phyloP scores from a whole-genome alignment of 805 yeast species.

The Saturnispora bothae region DNA sequence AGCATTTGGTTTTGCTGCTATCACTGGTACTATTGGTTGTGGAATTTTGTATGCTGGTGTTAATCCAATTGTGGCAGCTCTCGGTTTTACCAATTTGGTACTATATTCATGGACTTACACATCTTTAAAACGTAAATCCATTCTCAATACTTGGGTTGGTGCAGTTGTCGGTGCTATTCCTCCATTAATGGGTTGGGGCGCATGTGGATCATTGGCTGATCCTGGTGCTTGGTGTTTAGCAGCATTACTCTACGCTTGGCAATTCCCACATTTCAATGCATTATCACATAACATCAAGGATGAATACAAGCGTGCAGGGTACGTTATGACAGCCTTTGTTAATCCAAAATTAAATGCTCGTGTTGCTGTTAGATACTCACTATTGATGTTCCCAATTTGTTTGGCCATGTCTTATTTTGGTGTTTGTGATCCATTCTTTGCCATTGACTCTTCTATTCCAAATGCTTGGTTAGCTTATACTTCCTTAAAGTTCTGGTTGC shows the following conservation, averaged over 20 bases:
- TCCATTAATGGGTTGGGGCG: constrained; percentile 99
- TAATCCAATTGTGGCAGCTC: constrained; percentile 68
- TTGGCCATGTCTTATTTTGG: constrained; percentile 68
- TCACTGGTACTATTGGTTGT: constrained; percentile 64
- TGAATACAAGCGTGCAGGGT: constrained; percentile 88
- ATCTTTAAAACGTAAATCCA: constrained; percentile 73
- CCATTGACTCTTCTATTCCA: constrained; percentile 67
- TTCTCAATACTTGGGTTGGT: constrained; percentile 95
- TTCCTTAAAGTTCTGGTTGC: constrained; percentile 78
- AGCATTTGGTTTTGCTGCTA: constrained; percentile 72
- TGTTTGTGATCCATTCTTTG: constrained; percentile 74
- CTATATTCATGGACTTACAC: constrained; percentile 89
- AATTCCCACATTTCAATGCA: constrained; percentile 94
- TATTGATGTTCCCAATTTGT: constrained; percentile 92
- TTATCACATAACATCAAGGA: constrained; percentile 78
- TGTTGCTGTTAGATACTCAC: constrained; percentile 80
- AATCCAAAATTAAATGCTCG: constrained; percentile 88
- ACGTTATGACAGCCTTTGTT: constrained; percentile 93
- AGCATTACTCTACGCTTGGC: constrained; percentile 89
- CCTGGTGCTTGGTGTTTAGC: constrained; percentile 97
- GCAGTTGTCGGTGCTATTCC: constrained; percentile 99
- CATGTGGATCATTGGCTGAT: constrained; percentile 64
- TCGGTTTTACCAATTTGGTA: constrained; percentile 74
- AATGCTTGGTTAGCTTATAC: constrained; percentile 80
- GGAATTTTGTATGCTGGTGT: constrained; percentile 66